Conservation (phyloP, 495 filamentous ascomycete species). For the Neurospora cerealis region DNA sequence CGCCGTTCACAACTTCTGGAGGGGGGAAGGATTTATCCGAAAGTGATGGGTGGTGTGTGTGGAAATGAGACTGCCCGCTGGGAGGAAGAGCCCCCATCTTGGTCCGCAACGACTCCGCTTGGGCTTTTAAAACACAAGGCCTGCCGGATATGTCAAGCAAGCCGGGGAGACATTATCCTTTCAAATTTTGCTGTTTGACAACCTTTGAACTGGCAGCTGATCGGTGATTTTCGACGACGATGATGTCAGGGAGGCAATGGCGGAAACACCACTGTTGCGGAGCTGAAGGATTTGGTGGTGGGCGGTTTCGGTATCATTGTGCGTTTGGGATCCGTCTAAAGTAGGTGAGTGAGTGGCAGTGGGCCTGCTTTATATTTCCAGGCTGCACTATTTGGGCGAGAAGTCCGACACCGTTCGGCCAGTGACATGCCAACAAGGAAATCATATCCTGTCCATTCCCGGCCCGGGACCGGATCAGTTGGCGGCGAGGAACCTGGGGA, state of each 20-base stretch:
- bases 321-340: background rate
- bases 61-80: background rate
- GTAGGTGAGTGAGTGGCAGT: background rate
- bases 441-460: background rate
- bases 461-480: background rate
- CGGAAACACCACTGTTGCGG: constrained; percentile 3
- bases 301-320: background rate
- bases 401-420: background rate
- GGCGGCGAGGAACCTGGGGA: background rate
- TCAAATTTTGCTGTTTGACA: background rate
- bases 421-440: background rate
- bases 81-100: background rate
- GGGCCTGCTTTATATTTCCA: background rate
- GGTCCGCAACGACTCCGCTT: background rate
- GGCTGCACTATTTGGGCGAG: background rate
- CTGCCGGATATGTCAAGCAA: background rate
- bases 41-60: background rate
- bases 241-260: constrained; percentile 7
- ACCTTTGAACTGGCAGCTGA: background rate
- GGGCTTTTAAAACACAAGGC: background rate
- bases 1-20: background rate
- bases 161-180: background rate
- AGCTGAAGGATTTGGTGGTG: background rate
- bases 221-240: background rate
- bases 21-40: background rate